Evolutionary conservation across 331 rosid genomes (phyloP).

Genomic region (Quercus tomentella): DNA sequence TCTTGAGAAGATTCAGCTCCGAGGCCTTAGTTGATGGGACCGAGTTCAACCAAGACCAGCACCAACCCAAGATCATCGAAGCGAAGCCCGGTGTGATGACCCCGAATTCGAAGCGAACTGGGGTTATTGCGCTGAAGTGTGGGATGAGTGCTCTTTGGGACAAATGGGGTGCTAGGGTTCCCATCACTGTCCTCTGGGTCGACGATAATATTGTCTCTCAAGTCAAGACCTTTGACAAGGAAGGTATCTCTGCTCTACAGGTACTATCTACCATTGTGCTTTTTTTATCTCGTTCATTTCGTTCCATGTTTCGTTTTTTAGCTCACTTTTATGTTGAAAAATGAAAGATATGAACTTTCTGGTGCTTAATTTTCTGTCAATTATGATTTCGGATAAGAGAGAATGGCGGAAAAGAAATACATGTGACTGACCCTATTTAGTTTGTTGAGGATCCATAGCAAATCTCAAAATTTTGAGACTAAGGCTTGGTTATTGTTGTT

Average conservation of each 20-base stretch:
- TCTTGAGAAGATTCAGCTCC: constrained; percentile 39
- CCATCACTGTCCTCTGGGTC: constrained; percentile 80
- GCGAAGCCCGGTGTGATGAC: constrained; percentile 54
- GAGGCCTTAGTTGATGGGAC: constrained; percentile 27
- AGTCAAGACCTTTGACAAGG: constrained; percentile 81
- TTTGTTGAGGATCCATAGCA: too few relatives aligned
- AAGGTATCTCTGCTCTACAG: constrained; percentile 75
- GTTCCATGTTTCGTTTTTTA: not conserved
- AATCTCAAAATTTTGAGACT: too few relatives aligned
- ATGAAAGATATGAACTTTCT: too few relatives aligned
- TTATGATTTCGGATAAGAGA: too few relatives aligned
- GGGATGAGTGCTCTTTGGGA: constrained; percentile 97
- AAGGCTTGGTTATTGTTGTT: too few relatives aligned
- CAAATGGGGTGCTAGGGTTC: constrained; percentile 95
- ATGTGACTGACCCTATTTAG: too few relatives aligned
- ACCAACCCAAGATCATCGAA: constrained; percentile 25
- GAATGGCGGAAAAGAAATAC: too few relatives aligned
- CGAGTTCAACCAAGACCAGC: not conserved
- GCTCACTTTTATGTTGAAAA: too few relatives aligned
- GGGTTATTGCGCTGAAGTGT: constrained; percentile 79
- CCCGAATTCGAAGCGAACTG: constrained; percentile 67
- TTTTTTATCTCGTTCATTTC: not conserved
- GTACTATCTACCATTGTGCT: constrained; percentile 23
- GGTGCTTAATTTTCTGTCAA: too few relatives aligned
- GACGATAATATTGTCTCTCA: constrained; percentile 91